phyloP scores from a whole-genome alignment of 2,329 filamentous ascomycete species.

The Ophiobolus disseminans region DNA sequence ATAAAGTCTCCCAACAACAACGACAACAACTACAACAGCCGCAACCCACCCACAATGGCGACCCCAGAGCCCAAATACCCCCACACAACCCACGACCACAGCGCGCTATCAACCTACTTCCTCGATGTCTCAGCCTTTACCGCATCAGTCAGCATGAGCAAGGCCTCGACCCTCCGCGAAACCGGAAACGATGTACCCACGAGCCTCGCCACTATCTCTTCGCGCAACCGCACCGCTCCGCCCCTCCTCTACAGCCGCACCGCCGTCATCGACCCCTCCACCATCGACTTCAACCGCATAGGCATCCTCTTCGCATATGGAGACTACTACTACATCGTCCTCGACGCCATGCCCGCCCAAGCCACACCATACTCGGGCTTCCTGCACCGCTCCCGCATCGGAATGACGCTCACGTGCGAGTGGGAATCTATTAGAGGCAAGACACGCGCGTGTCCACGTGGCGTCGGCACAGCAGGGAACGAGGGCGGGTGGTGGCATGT shows the following conservation, averaged over 20 bases:
- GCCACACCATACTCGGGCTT: not conserved
- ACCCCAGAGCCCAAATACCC: not conserved
- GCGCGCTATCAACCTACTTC: too few species aligned
- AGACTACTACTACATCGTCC: conserved; percentile 2
- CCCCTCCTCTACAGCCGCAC: not conserved
- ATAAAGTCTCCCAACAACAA: not conserved
- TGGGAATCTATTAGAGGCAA: too few species aligned
- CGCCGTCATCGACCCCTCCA: not conserved
- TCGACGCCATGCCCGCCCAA: not conserved
- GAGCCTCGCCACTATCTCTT: too few species aligned
- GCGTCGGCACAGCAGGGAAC: too few species aligned
- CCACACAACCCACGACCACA: not conserved
- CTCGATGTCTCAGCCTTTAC: too few species aligned
- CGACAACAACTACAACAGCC: not conserved
- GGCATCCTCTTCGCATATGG: conserved; percentile 9
- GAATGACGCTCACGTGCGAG: not conserved
- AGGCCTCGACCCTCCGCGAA: not conserved
- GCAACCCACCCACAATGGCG: not conserved
- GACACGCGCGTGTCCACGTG: too few species aligned
- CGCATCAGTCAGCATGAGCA: too few species aligned
- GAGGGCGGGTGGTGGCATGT: too few species aligned
- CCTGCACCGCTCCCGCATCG: not conserved
- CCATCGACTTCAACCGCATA: conserved; percentile 5
- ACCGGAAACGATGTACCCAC: too few species aligned
- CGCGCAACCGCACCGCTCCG: not conserved